Percentiles rank a stretch among this genome's conserved stretches.
phyloP scores from a whole-genome alignment of 2,329 filamentous ascomycete genomes.

The Phialophora verrucosa region DNA sequence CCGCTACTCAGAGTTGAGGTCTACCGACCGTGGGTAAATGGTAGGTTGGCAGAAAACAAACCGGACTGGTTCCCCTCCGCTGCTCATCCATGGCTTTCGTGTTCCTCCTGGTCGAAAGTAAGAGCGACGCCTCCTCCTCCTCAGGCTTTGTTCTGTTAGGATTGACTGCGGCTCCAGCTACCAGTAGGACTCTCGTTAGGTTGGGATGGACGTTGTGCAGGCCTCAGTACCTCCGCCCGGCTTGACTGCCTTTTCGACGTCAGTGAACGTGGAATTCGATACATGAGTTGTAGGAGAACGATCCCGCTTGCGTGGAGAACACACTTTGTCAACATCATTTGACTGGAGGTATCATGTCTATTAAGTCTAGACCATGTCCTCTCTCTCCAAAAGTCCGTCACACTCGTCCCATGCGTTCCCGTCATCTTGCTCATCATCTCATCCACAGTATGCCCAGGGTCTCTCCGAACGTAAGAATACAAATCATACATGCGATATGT shows the following conservation, averaged over 20 bases:
- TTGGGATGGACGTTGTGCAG: too few species aligned
- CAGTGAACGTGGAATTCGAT: background rate
- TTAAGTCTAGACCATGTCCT: background rate
- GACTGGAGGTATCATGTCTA: background rate
- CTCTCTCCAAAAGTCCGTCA: background rate
- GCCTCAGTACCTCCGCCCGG: too few species aligned
- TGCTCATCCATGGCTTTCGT: too few species aligned
- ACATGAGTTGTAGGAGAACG: background rate
- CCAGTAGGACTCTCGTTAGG: background rate
- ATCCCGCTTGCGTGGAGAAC: background rate
- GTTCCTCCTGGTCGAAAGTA: too few species aligned
- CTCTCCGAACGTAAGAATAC: background rate
- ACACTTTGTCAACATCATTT: background rate
- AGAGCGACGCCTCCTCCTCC: too few species aligned
- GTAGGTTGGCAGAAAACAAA: too few species aligned
- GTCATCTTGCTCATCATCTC: slow-evolving; percentile 2
- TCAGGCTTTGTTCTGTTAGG: too few species aligned
- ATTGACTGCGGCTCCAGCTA: too few species aligned
- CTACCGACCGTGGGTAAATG: too few species aligned
- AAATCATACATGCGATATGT: background rate
- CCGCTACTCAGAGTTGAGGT: too few species aligned
- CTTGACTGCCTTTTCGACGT: background rate
- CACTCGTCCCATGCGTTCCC: slow-evolving; percentile 11
- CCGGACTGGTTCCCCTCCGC: too few species aligned
- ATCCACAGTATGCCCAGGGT: background rate